These are phyloP conservation scores for Brasilioporus rufonigricans DNA, from an alignment of 768 basidiomycete genomes.

Conservation along the genomic window DNA sequence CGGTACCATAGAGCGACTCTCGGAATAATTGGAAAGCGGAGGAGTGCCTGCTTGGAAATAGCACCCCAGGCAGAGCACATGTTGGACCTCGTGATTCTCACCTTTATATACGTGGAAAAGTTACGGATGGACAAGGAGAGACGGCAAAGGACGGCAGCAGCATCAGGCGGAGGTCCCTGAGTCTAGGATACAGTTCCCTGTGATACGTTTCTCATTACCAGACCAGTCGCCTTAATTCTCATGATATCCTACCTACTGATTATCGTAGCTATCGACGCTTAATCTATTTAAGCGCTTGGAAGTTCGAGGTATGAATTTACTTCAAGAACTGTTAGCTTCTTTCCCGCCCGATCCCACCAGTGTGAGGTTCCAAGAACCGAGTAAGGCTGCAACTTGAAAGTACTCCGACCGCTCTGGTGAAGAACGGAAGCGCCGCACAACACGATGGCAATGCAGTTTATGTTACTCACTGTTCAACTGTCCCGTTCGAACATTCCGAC, in stretches of 20 bases:
- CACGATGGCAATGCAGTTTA: too few relatives aligned
- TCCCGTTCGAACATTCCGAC: too few relatives aligned
- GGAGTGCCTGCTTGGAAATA: slow-evolving; percentile 22
- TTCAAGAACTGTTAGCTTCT: too few relatives aligned
- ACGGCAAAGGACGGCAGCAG: slow-evolving; percentile 2
- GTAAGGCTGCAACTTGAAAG: too few relatives aligned
- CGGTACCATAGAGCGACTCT: slow-evolving; percentile 22
- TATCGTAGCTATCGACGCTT: too few relatives aligned
- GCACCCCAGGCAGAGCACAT: slow-evolving; percentile 22
- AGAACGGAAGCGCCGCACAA: too few relatives aligned
- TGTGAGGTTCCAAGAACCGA: too few relatives aligned
- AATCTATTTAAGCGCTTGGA: too few relatives aligned
- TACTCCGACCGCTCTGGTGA: too few relatives aligned
- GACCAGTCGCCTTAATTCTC: neutral
- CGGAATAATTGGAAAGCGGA: slow-evolving; percentile 25
- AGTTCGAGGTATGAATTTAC: too few relatives aligned
- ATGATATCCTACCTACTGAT: neutral
- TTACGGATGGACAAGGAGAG: slow-evolving; percentile 25
- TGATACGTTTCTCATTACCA: neutral
- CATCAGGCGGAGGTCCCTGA: slow-evolving; percentile 16
- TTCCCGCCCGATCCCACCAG: too few relatives aligned
- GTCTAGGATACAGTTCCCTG: neutral
- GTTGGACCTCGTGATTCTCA: slow-evolving; percentile 26
- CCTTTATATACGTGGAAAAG: slow-evolving; percentile 32
- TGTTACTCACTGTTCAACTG: too few relatives aligned